A percentile compares a stretch with the other conserved stretches of the same genome.
Conservation (phyloP, 805 yeast genomes). For the Zygosaccharomyces rouxii region DNA sequence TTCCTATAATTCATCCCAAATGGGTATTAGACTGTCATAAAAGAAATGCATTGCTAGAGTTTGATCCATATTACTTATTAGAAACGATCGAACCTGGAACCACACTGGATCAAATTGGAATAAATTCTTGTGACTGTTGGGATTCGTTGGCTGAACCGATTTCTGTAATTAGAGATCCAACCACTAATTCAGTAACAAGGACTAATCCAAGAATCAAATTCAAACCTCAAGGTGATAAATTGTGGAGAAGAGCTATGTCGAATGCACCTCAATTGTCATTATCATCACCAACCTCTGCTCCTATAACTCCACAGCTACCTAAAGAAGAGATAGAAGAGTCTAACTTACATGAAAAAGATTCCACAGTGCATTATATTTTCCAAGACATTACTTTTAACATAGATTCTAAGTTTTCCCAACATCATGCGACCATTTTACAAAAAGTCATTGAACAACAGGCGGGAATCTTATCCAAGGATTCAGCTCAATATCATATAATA, state of each 20-base stretch:
- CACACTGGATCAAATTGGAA: constrained; percentile 32
- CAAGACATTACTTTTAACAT: constrained; percentile 16
- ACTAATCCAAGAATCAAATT: constrained; percentile 21
- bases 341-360: neutral
- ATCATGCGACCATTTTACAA: constrained; percentile 20
- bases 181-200: neutral
- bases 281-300: neutral
- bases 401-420: constrained; percentile 16
- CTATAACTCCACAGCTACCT: neutral
- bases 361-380: constrained; percentile 12
- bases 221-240: constrained; percentile 27
- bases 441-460: constrained; percentile 27
- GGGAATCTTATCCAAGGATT: constrained; percentile 16
- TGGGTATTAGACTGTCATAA: constrained; percentile 43
- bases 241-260: constrained; percentile 31
- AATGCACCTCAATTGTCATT: constrained; percentile 4
- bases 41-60: constrained; percentile 40
- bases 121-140: constrained; percentile 32
- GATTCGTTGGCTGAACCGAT: constrained; percentile 10
- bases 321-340: neutral
- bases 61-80: constrained; percentile 31
- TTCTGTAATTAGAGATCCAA: neutral
- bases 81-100: constrained; percentile 11
- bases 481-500: constrained; percentile 16
- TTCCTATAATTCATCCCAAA: constrained; percentile 40